Evolutionary conservation across 108 stramenopile species (phyloP).

Genomic region (Skeletonema grethae): DNA sequence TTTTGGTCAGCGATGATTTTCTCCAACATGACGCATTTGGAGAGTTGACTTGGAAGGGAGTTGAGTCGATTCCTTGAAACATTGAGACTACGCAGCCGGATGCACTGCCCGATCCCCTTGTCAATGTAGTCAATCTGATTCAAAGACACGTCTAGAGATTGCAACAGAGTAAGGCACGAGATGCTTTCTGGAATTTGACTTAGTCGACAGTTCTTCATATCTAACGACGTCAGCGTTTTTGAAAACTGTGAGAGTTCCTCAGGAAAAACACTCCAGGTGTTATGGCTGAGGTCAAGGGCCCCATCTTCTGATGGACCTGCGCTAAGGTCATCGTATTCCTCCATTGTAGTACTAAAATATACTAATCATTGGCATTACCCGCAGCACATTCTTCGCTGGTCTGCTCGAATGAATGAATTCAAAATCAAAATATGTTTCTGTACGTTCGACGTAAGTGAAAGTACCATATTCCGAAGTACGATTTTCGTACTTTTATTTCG

Average conservation of each 20-base stretch:
- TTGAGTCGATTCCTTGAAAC: conserved; percentile 30
- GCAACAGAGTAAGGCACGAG: conserved; percentile 22
- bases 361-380: too few species aligned
- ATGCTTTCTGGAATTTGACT: conserved; percentile 25
- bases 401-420: too few species aligned
- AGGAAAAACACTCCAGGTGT: conserved; percentile 36
- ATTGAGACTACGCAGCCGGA: conserved; percentile 30
- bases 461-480: too few species aligned
- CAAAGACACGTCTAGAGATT: conserved; percentile 33
- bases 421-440: too few species aligned
- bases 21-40: conserved; percentile 32
- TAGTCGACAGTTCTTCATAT: conserved; percentile 36
- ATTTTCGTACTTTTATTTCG: too few species aligned
- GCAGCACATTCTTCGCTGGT: too few species aligned
- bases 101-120: conserved; percentile 35
- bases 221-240: conserved; percentile 9
- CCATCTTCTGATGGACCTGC: conserved; percentile 29
- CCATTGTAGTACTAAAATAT: conserved; percentile 24
- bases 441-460: too few species aligned
- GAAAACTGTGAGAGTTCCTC: conserved; percentile 24
- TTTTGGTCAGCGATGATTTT: conserved; percentile 34
- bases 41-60: conserved; percentile 21
- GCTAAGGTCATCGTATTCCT: conserved; percentile 37
- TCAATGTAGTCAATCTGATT: conserved; percentile 36
- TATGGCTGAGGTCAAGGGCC: conserved; percentile 27